Evolutionary conservation across 1,284 basidiomycete species (phyloP).

Genomic region (Cutaneotrichosporon sp.): DNA sequence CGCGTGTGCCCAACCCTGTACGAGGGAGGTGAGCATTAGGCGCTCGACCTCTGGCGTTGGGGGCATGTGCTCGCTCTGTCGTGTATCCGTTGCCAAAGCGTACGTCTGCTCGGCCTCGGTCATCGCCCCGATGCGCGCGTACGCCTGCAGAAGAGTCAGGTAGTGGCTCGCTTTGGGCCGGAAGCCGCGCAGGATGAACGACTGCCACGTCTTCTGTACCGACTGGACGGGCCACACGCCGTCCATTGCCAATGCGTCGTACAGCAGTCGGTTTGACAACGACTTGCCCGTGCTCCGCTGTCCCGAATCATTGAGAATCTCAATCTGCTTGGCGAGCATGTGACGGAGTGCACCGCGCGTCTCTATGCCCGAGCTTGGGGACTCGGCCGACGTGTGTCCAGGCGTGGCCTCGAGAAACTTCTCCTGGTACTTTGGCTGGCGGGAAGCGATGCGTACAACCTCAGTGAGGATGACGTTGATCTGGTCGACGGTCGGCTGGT

Average conservation of each 20-base stretch:
- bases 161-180: slow-evolving; percentile 37
- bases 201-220: slow-evolving; percentile 35
- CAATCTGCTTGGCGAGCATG: slow-evolving; percentile 14
- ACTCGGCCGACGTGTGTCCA: neutral
- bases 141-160: slow-evolving; percentile 40
- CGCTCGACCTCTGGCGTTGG: slow-evolving; percentile 8
- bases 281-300: slow-evolving; percentile 16
- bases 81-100: slow-evolving; percentile 26
- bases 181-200: slow-evolving; percentile 39
- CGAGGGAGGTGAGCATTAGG: slow-evolving; percentile 33
- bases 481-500: slow-evolving; percentile 31
- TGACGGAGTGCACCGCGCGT: slow-evolving; percentile 13
- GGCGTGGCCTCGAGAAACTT: slow-evolving; percentile 5
- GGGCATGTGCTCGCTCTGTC: slow-evolving; percentile 18
- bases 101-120: slow-evolving; percentile 37
- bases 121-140: slow-evolving; percentile 39
- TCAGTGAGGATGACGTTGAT: slow-evolving; percentile 26
- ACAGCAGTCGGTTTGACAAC: slow-evolving; percentile 36
- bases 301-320: neutral
- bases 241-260: slow-evolving; percentile 33
- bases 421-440: slow-evolving; percentile 1
- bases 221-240: slow-evolving; percentile 25
- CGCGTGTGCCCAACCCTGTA: slow-evolving; percentile 21
- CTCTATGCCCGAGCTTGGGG: neutral
- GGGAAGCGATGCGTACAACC: slow-evolving; percentile 22